Percentiles rank a stretch among this genome's conserved stretches.
Evolutionary conservation across 176 grass and related monocot genomes (phyloP).

Genomic region (barley (Hordeum vulgare)): DNA sequence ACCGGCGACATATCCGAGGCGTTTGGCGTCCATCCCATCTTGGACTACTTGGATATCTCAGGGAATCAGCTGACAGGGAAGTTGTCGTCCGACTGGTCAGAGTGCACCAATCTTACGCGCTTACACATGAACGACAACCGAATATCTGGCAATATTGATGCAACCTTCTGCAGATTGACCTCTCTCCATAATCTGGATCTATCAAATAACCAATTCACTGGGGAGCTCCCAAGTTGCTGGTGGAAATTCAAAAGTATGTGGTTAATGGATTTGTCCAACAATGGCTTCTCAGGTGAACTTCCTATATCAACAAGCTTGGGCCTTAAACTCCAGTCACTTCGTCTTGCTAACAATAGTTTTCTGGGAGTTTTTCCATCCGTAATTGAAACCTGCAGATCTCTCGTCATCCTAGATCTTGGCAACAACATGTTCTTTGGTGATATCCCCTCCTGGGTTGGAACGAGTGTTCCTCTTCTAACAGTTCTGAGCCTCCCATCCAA

Average conservation of each 20-base stretch:
- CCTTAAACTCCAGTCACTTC: slow-evolving; percentile 27
- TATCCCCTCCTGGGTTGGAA: slow-evolving; percentile 39
- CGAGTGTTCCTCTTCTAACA: slow-evolving; percentile 20
- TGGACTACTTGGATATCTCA: slow-evolving; percentile 53
- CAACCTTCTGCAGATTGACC: neutral
- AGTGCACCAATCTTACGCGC: slow-evolving; percentile 31
- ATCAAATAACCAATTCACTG: neutral
- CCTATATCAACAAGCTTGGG: neutral
- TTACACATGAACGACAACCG: slow-evolving; percentile 45
- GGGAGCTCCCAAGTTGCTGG: slow-evolving; percentile 3
- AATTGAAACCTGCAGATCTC: neutral
- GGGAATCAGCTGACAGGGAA: slow-evolving; percentile 46
- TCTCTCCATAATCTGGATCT: neutral
- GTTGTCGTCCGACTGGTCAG: slow-evolving; percentile 47
- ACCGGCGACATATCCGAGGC: slow-evolving; percentile 56
- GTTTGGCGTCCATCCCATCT: slow-evolving; percentile 47
- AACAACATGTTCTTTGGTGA: slow-evolving; percentile 30
- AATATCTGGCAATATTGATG: slow-evolving; percentile 49
- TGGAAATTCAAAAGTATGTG: neutral
- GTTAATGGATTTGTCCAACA: neutral
- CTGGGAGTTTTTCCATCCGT: slow-evolving; percentile 9
- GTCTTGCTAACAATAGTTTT: slow-evolving; percentile 33
- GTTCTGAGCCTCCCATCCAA: slow-evolving; percentile 37
- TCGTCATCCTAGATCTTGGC: slow-evolving; percentile 34
- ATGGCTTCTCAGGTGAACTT: neutral